Percentiles rank a stretch among this genome's conserved stretches.
Conservation (phyloP, 805 yeast species). For the Teunomyces barrocoloradensis region DNA sequence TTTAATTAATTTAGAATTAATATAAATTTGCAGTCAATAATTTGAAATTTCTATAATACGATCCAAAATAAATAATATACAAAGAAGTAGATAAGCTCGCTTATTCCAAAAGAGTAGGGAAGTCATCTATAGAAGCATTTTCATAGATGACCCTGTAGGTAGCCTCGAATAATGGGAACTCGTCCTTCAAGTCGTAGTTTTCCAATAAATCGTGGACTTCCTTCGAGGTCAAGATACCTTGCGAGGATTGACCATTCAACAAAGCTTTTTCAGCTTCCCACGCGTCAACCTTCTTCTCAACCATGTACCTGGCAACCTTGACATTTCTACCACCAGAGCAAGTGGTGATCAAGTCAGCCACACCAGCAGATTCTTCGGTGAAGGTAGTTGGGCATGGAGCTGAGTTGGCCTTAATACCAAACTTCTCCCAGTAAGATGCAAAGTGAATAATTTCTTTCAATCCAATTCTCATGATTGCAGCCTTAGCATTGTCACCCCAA, state of each 20-base stretch:
- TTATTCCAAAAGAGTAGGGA: conserved; percentile 65
- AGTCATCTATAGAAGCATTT: conserved; percentile 65
- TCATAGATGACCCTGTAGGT: conserved; percentile 84
- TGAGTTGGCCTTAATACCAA: conserved; percentile 46
- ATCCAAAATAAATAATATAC: conserved; percentile 5
- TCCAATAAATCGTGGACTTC: conserved; percentile 86
- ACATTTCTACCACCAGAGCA: conserved; percentile 98
- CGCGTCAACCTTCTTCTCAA: conserved; percentile 73
- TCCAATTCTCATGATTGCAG: conserved; percentile 97
- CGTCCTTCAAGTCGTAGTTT: conserved; percentile 49
- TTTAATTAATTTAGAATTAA: background rate
- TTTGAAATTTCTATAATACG: conserved; percentile 1
- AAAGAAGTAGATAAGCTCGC: background rate
- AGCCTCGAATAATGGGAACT: conserved; percentile 79
- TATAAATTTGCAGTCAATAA: background rate
- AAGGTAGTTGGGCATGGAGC: conserved; percentile 79
- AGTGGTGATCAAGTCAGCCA: conserved; percentile 96
- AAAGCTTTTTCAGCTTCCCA: conserved; percentile 80
- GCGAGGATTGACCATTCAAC: conserved; percentile 94
- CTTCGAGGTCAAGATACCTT: conserved; percentile 85
- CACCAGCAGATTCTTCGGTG: conserved; percentile 94
- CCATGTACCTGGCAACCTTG: conserved; percentile 83
- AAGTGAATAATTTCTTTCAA: conserved; percentile 85
- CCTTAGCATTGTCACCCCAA: conserved; percentile 99
- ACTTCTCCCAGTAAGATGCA: conserved; percentile 56